Base-by-base conservation (phyloP, 257 asterid species). In the Rhazya stricta region DNA sequence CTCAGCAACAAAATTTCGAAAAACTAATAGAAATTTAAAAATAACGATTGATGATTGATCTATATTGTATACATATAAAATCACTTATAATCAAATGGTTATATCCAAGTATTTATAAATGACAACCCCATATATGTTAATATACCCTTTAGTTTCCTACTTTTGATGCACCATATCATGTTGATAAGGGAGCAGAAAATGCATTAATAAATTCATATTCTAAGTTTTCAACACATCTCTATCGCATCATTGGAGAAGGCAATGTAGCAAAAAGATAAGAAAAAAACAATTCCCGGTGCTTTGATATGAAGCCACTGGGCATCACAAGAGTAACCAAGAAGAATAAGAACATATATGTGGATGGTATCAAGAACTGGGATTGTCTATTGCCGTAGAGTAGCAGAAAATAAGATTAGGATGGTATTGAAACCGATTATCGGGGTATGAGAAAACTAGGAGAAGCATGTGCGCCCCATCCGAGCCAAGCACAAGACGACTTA, bases 391-490 rank as follows among this genome's bases (percentile, higher is more conserved):
- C 9, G 12, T 54, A 54, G 4, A 60, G 67, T 1, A 12, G 67
- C 36, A 29, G 67, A 60, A 60, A n/a, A 60, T 23, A 29, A 60
- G 67, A 60, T 29, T 29, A 62, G 66, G 46, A 37, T 42, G 18
- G 42, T 25, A n/a, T 37, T 32, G 68, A 69, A 74, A 63, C 8
- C n/a, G 54, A 80, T 81, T 82, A 74, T 81, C 77, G 70, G 68
- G 79, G 67, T 66, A 34, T 3, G 73, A 37, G 63, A 58, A 74
- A 67, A 39, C 1, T 18, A 36, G 73, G 45, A 42, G 36, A 41
- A 29, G 83, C 86, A 84, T 84, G 86, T 84, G 88, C 75, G 76
- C 39, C 39, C 56, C 83, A 79, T 46, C 73, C 58, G 75, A 46
- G 76, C 45, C 63, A 74, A 68, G 77, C 82, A 74, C 82, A 79